phyloP scores from a whole-genome alignment of 2,329 filamentous ascomycete genomes.

The Ascochyta rabiei region DNA sequence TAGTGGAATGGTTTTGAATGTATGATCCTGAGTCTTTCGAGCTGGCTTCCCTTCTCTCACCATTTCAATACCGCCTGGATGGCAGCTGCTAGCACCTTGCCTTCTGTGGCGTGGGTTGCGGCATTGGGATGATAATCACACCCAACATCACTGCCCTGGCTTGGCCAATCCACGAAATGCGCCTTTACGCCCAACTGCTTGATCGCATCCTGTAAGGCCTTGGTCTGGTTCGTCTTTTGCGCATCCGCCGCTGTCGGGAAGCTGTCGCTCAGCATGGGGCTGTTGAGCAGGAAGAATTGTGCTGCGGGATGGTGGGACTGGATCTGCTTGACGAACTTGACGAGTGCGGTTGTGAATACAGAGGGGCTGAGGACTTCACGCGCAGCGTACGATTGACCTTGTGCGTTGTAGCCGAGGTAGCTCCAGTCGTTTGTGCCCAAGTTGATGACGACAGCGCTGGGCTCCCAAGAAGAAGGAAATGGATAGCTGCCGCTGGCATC shows the following conservation, averaged over 20 bases:
- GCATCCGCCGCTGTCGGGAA: constrained; percentile 47
- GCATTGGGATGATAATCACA: constrained; percentile 54
- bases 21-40: too few relatives aligned
- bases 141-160: constrained; percentile 49
- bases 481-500: constrained; percentile 49
- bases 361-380: constrained; percentile 17
- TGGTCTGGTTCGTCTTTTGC: constrained; percentile 20
- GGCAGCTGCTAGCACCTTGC: constrained; percentile 43
- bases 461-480: constrained; percentile 41
- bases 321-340: constrained; percentile 43
- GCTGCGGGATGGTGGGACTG: constrained; percentile 46
- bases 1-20: too few relatives aligned
- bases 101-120: constrained; percentile 46
- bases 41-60: constrained; percentile 10
- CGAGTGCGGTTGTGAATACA: constrained; percentile 24
- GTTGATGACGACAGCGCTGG: constrained; percentile 52
- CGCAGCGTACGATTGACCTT: constrained; percentile 7
- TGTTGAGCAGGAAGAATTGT: constrained; percentile 50
- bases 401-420: constrained; percentile 30
- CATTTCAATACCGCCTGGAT: constrained; percentile 25
- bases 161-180: constrained; percentile 52
- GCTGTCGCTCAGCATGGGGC: constrained; percentile 50
- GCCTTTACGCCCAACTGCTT: constrained; percentile 39
- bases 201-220: constrained; percentile 24
- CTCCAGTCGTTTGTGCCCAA: constrained; percentile 55